Conservation (phyloP, 1,284 basidiomycete species). For the Cystobasidium slooffiae region DNA sequence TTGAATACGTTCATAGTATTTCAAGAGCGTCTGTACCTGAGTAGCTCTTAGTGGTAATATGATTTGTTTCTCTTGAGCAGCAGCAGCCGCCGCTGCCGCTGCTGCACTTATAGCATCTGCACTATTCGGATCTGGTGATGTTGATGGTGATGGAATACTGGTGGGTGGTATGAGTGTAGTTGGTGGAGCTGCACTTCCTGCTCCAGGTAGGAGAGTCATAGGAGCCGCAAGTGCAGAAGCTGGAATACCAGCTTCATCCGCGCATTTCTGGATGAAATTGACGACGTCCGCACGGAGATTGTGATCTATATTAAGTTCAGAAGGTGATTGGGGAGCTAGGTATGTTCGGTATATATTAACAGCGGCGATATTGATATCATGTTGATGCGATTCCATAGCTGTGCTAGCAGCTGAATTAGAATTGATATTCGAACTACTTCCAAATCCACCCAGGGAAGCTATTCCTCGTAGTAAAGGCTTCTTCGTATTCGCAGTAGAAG, state of each 20-base stretch:
- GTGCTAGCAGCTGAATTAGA: slow-evolving; percentile 46
- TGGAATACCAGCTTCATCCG: slow-evolving; percentile 38
- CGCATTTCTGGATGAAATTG: slow-evolving; percentile 68
- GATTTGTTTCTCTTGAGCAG: slow-evolving; percentile 42
- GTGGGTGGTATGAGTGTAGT: slow-evolving; percentile 66
- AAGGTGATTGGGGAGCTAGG: slow-evolving; percentile 89
- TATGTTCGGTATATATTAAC: slow-evolving; percentile 94
- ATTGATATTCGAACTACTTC: slow-evolving; percentile 10
- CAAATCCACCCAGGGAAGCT: slow-evolving; percentile 28
- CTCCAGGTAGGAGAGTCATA: slow-evolving; percentile 18
- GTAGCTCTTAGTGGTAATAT: slow-evolving; percentile 67
- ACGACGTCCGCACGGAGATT: slow-evolving; percentile 91
- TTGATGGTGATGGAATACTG: slow-evolving; percentile 5
- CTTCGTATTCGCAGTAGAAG: slow-evolving; percentile 52
- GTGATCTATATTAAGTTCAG: slow-evolving; percentile 98
- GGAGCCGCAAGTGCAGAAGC: slow-evolving; percentile 24
- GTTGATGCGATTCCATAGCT: slow-evolving; percentile 97
- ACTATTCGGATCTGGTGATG: slow-evolving; percentile 61
- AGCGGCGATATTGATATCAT: slow-evolving; percentile 89
- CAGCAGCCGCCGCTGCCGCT: slow-evolving; percentile 6
- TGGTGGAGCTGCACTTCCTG: neutral
- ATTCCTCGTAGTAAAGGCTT: slow-evolving; percentile 33
- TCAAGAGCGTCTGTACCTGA: slow-evolving; percentile 90
- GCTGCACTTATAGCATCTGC: slow-evolving; percentile 58
- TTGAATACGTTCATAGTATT: slow-evolving; percentile 93